Percentiles rank a stretch among this genome's conserved stretches.
These are phyloP conservation scores for Lasiodiplodia hormozganensis DNA, from an alignment of 2,329 filamentous ascomycete species.

Conservation along the genomic window DNA sequence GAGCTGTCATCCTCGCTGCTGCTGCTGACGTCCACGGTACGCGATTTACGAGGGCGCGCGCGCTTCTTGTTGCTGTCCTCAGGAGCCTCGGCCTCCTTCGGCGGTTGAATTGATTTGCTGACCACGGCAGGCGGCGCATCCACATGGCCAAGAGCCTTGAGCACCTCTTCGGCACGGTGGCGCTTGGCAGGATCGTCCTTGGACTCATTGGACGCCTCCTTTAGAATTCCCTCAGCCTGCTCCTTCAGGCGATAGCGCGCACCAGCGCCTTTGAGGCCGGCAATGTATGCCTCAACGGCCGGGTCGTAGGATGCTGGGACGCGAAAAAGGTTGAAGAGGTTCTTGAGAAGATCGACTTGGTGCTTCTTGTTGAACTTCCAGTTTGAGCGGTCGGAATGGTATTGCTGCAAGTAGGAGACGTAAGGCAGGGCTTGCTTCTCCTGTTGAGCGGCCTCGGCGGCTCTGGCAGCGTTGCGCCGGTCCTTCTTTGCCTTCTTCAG, in stretches of 20 bases:
- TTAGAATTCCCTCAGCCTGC: conserved; percentile 67
- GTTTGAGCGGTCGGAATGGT: conserved; percentile 69
- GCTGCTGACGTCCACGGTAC: conserved; percentile 42
- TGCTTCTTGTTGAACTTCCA: conserved; percentile 99
- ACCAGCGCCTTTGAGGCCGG: conserved; percentile 77
- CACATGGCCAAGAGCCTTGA: conserved; percentile 38
- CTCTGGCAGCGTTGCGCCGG: conserved; percentile 30
- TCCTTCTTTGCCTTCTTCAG: conserved; percentile 36
- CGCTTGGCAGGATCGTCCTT: conserved; percentile 47
- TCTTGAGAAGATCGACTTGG: conserved; percentile 83
- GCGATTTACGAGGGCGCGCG: conserved; percentile 37
- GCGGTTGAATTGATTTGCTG: background rate
- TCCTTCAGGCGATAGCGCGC: conserved; percentile 71
- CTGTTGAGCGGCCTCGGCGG: conserved; percentile 32
- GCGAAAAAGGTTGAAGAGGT: conserved; percentile 74
- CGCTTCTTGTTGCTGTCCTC: conserved; percentile 30
- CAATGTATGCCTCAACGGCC: conserved; percentile 77
- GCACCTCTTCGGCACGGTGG: conserved; percentile 41
- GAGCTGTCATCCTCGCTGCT: conserved; percentile 37
- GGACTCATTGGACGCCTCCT: conserved; percentile 38
- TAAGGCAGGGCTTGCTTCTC: conserved; percentile 65
- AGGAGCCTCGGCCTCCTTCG: conserved; percentile 31
- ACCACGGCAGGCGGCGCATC: background rate
- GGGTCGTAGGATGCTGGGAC: conserved; percentile 74
- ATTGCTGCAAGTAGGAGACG: conserved; percentile 78